phyloP scores from a whole-genome alignment of 2,329 filamentous ascomycete genomes.

The Rutstroemia sp. region DNA sequence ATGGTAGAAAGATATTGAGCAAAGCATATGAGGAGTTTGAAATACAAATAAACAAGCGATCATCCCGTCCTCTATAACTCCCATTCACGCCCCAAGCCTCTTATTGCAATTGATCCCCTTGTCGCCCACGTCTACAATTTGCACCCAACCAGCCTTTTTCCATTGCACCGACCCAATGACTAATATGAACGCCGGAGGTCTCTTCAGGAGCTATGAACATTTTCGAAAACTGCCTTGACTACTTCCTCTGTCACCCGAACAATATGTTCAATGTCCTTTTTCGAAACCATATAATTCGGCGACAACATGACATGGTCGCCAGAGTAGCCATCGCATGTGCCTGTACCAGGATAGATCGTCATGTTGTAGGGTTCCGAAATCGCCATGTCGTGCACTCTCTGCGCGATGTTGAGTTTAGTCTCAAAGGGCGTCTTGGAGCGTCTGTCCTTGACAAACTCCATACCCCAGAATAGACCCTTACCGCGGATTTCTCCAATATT shows the following conservation, averaged over 20 bases:
- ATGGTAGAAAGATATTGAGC: too few relatives aligned
- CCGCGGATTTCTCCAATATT: slow-evolving; percentile 56
- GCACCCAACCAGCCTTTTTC: background rate
- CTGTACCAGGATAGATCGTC: slow-evolving; percentile 51
- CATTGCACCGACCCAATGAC: background rate
- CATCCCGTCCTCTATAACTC: background rate
- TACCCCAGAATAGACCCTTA: slow-evolving; percentile 49
- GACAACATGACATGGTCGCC: slow-evolving; percentile 58
- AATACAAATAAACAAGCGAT: too few relatives aligned
- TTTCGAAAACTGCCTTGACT: slow-evolving; percentile 20
- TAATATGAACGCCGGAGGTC: background rate
- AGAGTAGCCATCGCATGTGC: slow-evolving; percentile 44
- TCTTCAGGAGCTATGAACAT: background rate
- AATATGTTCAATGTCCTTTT: slow-evolving; percentile 46
- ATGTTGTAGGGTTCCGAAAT: slow-evolving; percentile 39
- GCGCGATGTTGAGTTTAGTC: slow-evolving; percentile 35
- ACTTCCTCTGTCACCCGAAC: slow-evolving; percentile 34
- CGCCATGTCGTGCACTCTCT: slow-evolving; percentile 42
- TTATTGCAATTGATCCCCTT: background rate
- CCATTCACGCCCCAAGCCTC: background rate
- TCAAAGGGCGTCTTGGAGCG: slow-evolving; percentile 42
- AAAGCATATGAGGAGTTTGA: too few relatives aligned
- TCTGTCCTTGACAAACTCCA: slow-evolving; percentile 48
- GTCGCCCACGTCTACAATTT: background rate
- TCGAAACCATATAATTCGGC: slow-evolving; percentile 51